Percentiles rank a stretch among this genome's conserved stretches.
Conservation (phyloP, 768 basidiomycete genomes). For the Dioszegia aurantiaca region DNA sequence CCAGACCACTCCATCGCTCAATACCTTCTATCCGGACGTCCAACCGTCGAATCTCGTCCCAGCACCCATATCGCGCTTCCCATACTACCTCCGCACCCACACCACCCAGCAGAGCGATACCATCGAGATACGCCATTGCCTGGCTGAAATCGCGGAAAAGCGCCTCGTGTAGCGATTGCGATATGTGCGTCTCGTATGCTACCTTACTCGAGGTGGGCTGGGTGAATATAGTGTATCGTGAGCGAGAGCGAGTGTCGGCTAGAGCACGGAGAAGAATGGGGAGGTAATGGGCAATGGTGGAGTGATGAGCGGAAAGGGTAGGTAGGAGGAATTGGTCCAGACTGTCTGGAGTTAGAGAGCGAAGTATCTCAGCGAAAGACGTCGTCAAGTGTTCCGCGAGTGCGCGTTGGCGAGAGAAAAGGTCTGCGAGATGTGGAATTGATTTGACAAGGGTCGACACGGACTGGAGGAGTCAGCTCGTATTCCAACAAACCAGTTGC, state of each 20-base stretch:
- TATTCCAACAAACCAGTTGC: neutral
- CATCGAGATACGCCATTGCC: constrained; percentile 1
- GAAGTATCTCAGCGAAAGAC: neutral
- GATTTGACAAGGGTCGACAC: neutral
- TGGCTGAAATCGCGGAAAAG: constrained; percentile 5
- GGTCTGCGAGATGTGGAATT: neutral
- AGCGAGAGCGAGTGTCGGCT: constrained; percentile 12
- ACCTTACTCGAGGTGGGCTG: constrained; percentile 24
- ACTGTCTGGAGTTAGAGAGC: constrained; percentile 1
- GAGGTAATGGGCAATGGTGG: constrained; percentile 3
- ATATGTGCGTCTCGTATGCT: constrained; percentile 27
- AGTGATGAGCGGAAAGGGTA: neutral
- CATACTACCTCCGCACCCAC: neutral
- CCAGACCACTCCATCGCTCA: neutral
- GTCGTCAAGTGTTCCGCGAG: neutral
- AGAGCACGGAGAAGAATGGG: constrained; percentile 11
- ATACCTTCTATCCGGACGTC: constrained; percentile 3
- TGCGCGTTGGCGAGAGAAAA: neutral
- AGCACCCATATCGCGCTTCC: constrained; percentile 2
- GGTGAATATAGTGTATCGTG: constrained; percentile 29
- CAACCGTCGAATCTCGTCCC: neutral
- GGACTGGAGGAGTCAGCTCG: constrained; percentile 2
- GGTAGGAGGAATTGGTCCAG: constrained; percentile 7
- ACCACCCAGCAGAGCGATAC: neutral
- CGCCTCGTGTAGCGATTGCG: constrained; percentile 21